Evolutionary conservation across 2,329 filamentous ascomycete genomes (phyloP).

Genomic region (Xylaria sp.): DNA sequence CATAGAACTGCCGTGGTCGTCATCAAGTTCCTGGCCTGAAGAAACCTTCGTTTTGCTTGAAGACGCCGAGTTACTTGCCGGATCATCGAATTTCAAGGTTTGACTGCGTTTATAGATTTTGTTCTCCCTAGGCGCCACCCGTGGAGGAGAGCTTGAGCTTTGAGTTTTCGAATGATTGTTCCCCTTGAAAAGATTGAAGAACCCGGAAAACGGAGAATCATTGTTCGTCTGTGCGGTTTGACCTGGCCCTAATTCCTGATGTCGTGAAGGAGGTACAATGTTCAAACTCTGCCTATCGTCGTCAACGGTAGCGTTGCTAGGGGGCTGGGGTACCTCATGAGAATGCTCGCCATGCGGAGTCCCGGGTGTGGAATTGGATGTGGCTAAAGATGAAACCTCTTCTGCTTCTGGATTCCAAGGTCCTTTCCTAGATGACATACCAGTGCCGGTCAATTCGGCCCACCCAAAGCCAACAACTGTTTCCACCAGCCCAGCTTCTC

Average conservation of each 20-base stretch:
- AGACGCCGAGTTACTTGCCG: constrained; percentile 48
- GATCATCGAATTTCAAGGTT: constrained; percentile 67
- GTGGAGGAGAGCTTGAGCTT: constrained; percentile 45
- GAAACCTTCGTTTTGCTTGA: constrained; percentile 59
- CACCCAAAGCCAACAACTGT: constrained; percentile 94
- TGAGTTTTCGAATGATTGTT: constrained; percentile 62
- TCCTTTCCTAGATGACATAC: constrained; percentile 61
- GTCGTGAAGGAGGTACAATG: constrained; percentile 52
- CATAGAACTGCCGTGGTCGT: constrained; percentile 57
- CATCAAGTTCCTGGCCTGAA: constrained; percentile 60
- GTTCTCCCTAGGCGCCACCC: constrained; percentile 68
- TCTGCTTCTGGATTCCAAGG: constrained; percentile 56
- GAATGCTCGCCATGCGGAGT: constrained; percentile 53
- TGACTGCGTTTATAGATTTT: constrained; percentile 83
- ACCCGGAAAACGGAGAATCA: constrained; percentile 66
- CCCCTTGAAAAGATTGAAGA: constrained; percentile 80
- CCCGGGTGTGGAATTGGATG: constrained; percentile 50
- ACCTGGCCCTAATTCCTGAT: constrained; percentile 45
- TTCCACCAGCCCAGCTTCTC: constrained; percentile 91
- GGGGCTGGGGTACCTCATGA: constrained; percentile 76
- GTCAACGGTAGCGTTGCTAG: constrained; percentile 71
- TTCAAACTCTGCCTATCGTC: constrained; percentile 72
- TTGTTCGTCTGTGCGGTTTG: constrained; percentile 53
- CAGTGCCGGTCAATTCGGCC: constrained; percentile 87
- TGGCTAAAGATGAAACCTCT: constrained; percentile 41